Percentiles rank a stretch among this genome's conserved stretches.
phyloP scores from a whole-genome alignment of 75 land plant genomes.

The Selaginella tamariscina region DNA sequence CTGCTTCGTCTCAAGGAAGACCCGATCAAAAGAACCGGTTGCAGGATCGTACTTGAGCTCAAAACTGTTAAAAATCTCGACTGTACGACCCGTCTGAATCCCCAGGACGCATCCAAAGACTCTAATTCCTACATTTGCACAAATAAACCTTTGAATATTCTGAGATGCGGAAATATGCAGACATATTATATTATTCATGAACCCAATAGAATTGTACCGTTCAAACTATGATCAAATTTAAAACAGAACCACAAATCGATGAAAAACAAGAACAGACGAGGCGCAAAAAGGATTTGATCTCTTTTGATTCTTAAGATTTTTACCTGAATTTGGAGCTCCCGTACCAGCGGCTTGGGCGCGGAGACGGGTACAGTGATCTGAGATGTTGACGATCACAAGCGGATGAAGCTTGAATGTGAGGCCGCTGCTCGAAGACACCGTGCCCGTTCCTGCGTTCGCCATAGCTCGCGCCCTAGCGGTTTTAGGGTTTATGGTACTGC shows the following conservation, averaged over 20 bases:
- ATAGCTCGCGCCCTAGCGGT: no score
- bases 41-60: constrained; percentile 60
- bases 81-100: constrained; percentile 78
- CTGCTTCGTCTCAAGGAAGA: constrained; percentile 73
- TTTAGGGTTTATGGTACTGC: no score
- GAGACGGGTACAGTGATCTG: constrained; percentile 91
- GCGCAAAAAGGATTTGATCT: no score
- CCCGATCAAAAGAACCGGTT: constrained; percentile 55
- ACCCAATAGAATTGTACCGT: no score
- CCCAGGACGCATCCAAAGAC: constrained; percentile 95
- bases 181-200: no score
- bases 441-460: neutral
- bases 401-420: constrained; percentile 99
- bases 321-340: constrained; percentile 4
- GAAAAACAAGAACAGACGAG: no score
- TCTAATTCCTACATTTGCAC: no score
- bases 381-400: constrained; percentile 89
- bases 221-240: no score
- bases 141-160: no score
- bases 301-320: no score
- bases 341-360: constrained; percentile 47
- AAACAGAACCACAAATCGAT: no score
- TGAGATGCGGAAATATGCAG: no score
- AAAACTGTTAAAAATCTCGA: constrained; percentile 98
- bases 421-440: constrained; percentile 57